phyloP scores from a whole-genome alignment of 352 stramenopile species.

The Aphanomyces astaci region DNA sequence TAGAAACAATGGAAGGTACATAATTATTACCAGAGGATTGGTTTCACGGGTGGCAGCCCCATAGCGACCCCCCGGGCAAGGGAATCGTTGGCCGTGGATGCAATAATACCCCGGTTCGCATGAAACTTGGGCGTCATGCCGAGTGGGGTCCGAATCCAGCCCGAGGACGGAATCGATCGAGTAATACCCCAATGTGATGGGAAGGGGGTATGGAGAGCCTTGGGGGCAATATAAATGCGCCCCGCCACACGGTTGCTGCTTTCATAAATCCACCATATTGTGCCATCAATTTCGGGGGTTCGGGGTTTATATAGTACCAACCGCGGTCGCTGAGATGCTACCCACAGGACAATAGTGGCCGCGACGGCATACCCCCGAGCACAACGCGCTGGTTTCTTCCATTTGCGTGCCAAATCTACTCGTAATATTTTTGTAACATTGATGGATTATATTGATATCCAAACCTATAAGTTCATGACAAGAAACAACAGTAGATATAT shows the following conservation, averaged over 20 bases:
- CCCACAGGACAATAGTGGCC: slow-evolving; percentile 14
- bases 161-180: slow-evolving; percentile 6
- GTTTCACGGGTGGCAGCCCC: slow-evolving; percentile 40
- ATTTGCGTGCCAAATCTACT: background rate
- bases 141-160: slow-evolving; percentile 1
- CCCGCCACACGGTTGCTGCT: slow-evolving; percentile 5
- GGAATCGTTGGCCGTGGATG: slow-evolving; percentile 34
- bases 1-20: background rate
- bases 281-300: too few relatives aligned
- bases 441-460: too few relatives aligned
- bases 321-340: background rate
- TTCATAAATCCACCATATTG: background rate
- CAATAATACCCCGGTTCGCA: slow-evolving; percentile 69
- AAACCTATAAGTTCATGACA: background rate
- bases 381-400: slow-evolving; percentile 6
- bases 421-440: too few relatives aligned
- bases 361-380: background rate
- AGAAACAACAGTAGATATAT: background rate
- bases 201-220: slow-evolving; percentile 14
- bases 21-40: slow-evolving; percentile 24
- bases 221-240: slow-evolving; percentile 22
- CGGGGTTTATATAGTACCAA: too few relatives aligned
- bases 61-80: slow-evolving; percentile 51
- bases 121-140: slow-evolving; percentile 33
- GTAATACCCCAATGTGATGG: slow-evolving; percentile 19